These are phyloP conservation scores for Pseudocercospora eumusae DNA, from an alignment of 2,329 filamentous ascomycete genomes.

Conservation along the genomic window DNA sequence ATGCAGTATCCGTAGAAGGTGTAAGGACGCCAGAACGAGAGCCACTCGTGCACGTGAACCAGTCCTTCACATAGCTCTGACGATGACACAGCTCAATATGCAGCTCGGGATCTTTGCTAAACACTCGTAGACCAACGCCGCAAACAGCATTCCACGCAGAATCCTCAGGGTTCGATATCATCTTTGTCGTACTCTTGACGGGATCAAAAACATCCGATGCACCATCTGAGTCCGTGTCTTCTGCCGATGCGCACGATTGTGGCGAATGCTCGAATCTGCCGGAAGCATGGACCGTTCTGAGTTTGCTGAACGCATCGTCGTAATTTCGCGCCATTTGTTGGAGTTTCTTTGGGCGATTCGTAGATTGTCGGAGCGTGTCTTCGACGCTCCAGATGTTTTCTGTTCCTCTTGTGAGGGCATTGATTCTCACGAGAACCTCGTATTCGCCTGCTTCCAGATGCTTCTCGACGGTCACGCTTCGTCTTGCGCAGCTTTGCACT, in stretches of 20 bases:
- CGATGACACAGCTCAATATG: conserved; percentile 11
- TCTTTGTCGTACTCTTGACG: not conserved
- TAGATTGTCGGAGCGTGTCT: conserved; percentile 2
- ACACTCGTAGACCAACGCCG: conserved; percentile 19
- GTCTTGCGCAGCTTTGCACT: not conserved
- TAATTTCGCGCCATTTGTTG: conserved; percentile 14
- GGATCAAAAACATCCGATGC: not conserved
- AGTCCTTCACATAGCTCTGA: not conserved
- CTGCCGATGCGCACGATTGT: not conserved
- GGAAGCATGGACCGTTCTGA: not conserved
- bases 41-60: not conserved
- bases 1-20: not conserved
- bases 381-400: conserved; percentile 10
- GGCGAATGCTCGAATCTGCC: not conserved
- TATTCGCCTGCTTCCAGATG: conserved; percentile 8
- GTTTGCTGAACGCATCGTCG: conserved; percentile 12
- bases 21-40: not conserved
- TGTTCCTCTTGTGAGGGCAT: not conserved
- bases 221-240: not conserved
- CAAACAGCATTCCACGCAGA: conserved; percentile 19
- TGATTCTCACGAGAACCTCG: conserved; percentile 12
- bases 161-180: conserved; percentile 5
- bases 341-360: conserved; percentile 8
- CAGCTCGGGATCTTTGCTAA: conserved; percentile 12
- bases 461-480: not conserved